Evolutionary conservation across 441 rosid species (phyloP).

Genomic region (Sinapis alba): DNA sequence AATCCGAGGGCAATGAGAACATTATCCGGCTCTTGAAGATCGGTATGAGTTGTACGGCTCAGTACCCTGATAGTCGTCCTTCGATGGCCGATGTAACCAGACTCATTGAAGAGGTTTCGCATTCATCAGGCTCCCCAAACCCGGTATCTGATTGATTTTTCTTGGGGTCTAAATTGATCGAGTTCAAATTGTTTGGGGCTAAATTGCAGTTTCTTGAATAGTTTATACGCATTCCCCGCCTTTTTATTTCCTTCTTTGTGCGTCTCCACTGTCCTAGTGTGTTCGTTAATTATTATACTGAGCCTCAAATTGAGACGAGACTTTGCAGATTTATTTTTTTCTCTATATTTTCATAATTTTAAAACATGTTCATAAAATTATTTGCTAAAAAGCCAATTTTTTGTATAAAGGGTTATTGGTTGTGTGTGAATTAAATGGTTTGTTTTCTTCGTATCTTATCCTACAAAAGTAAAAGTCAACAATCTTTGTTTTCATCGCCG

Average conservation of each 20-base stretch:
- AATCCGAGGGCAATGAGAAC: constrained; percentile 57
- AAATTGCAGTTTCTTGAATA: constrained; percentile 22
- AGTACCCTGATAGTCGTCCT: constrained; percentile 64
- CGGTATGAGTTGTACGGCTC: constrained; percentile 61
- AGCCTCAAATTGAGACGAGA: constrained; percentile 42
- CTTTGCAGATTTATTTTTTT: not conserved
- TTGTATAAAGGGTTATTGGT: constrained; percentile 29
- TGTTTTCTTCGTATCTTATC: constrained; percentile 10
- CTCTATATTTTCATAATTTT: not conserved
- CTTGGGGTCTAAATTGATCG: constrained; percentile 13
- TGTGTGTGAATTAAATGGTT: constrained; percentile 31
- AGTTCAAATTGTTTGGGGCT: constrained; percentile 32
- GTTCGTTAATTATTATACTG: constrained; percentile 39
- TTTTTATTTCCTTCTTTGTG: not conserved
- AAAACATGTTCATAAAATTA: constrained; percentile 22
- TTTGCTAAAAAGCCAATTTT: constrained; percentile 10
- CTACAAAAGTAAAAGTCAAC: not conserved
- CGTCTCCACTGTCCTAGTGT: constrained; percentile 24
- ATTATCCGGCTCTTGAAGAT: constrained; percentile 67
- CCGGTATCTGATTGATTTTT: constrained; percentile 35
- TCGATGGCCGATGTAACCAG: constrained; percentile 54
- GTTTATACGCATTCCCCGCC: constrained; percentile 12
- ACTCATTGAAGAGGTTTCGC: constrained; percentile 56
- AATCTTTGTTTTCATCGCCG: not conserved
- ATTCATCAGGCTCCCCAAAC: constrained; percentile 33